Conservation (phyloP, 2,329 filamentous ascomycete genomes). For the Ambrosiella xylebori region DNA sequence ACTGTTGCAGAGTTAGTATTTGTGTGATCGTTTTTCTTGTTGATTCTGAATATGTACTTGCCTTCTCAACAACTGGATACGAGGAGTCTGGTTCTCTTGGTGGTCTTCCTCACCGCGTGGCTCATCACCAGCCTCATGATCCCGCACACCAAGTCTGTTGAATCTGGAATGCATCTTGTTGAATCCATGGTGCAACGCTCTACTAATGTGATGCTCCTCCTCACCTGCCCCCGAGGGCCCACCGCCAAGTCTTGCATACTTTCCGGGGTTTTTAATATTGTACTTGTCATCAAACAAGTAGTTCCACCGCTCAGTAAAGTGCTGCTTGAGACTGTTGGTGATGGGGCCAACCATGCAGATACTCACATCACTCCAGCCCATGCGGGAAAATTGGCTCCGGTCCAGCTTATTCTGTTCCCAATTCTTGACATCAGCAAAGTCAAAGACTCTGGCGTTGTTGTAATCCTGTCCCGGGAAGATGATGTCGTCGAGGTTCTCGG, state of each 20-base stretch:
- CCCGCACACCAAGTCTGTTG: conserved; percentile 6
- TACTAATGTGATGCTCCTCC: conserved; percentile 3
- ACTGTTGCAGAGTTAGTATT: conserved; percentile 18
- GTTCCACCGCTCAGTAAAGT: conserved; percentile 83
- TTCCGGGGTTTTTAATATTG: conserved; percentile 29
- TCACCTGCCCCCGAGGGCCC: not conserved
- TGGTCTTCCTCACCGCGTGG: not conserved
- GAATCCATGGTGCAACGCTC: conserved; percentile 8
- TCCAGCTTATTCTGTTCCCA: conserved; percentile 81
- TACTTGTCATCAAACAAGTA: conserved; percentile 81
- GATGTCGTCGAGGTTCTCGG: conserved; percentile 55
- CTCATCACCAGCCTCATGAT: conserved; percentile 1
- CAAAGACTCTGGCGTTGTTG: conserved; percentile 74
- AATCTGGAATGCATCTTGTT: conserved; percentile 11
- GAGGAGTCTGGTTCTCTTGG: not conserved
- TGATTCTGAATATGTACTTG: conserved; percentile 14
- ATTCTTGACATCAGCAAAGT: conserved; percentile 59
- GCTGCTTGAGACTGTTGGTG: conserved; percentile 54
- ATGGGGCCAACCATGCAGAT: conserved; percentile 60
- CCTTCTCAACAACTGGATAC: conserved; percentile 36
- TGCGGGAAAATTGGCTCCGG: conserved; percentile 59
- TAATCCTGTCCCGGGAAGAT: conserved; percentile 84
- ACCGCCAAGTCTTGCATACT: conserved; percentile 25
- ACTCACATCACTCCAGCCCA: conserved; percentile 85
- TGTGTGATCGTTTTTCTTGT: not conserved